Base-by-base conservation (phyloP, 1,284 basidiomycete species). In the Ceratobasidium theobromae region DNA sequence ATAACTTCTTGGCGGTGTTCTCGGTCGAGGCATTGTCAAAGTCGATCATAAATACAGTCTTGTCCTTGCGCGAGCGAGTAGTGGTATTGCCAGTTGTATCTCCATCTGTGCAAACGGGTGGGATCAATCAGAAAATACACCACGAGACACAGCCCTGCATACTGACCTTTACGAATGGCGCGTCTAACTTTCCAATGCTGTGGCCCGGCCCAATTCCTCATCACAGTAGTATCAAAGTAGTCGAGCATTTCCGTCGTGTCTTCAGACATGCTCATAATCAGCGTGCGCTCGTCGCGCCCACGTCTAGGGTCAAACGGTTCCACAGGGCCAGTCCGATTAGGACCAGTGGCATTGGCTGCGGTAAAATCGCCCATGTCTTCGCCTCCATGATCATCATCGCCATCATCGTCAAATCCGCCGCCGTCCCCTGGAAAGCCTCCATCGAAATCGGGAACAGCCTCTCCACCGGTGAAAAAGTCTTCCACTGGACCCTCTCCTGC, bases 171-270 rank as follows among this genome's bases (percentile, higher is more conserved):
- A 65, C 87, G 82, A 51, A 93, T 81, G 30, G 86, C 81, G 73
- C 87, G 89, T 65, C 88, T 79, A 72, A 98, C 77, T 76, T 97
- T 98, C 96, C 96, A 99, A 76, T 99, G 97, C 75, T 98, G 94
- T 9, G 96, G 96, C 3, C 97, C 96, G 2, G 97, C 96, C 96
- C 96, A 99, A 72, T 95, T 96, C 81, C 93, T 97, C 73, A 89
- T 82, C 73, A 94, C 84, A 40, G 84, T 87, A 72, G 89, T 84
- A 76, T 99, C 95, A 75, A 99, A 98, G 77, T 97, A 98, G 73
- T 96, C 93, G 78, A 98, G 87, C 79, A 94, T 88, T 30, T 79
- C 84, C 72, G 65, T 77, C 72, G n/a, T 84, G 1, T 79, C 83
- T 55, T 86, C 86, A 8, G 86, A 85, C 85, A 96, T 90, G 0